Evolutionary conservation across 139 green algal genomes (phyloP).

Genomic region (Eudorina sp.): DNA sequence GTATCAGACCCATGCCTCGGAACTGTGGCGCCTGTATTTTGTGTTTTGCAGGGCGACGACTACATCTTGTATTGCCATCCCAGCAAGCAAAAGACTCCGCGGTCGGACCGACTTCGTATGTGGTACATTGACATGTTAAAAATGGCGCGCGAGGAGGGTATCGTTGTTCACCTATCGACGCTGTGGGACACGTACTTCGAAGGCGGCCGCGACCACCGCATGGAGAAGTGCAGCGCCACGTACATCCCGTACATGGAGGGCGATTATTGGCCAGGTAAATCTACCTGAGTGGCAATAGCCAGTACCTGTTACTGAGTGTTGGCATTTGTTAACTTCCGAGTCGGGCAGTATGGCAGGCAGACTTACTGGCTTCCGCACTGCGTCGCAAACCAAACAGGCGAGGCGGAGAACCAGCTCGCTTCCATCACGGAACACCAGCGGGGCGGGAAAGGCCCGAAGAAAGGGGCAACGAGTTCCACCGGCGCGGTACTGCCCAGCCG

Average conservation of each 20-base stretch:
- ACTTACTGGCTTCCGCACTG: too few relatives aligned
- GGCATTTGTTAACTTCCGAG: too few relatives aligned
- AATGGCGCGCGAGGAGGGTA: slow-evolving; percentile 69
- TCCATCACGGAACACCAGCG: slow-evolving; percentile 54
- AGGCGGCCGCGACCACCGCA: slow-evolving; percentile 78
- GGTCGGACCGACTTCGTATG: slow-evolving; percentile 87
- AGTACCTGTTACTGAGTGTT: too few relatives aligned
- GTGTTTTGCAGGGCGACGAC: slow-evolving; percentile 90
- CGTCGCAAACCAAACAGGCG: too few relatives aligned
- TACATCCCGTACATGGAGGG: slow-evolving; percentile 98
- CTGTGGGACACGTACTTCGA: slow-evolving; percentile 97
- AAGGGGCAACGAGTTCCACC: slow-evolving; percentile 25
- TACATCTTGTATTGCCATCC: slow-evolving; percentile 99
- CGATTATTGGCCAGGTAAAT: slow-evolving; percentile 98
- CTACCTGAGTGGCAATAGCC: too few relatives aligned
- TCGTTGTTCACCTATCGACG: slow-evolving; percentile 89
- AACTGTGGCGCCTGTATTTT: too few relatives aligned
- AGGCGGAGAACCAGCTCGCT: slow-evolving; percentile 83
- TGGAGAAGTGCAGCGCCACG: slow-evolving; percentile 71
- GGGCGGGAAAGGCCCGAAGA: slow-evolving; percentile 58
- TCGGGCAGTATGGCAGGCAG: not conserved
- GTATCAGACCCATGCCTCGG: too few relatives aligned
- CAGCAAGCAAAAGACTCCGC: slow-evolving; percentile 93
- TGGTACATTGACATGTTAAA: slow-evolving; percentile 96
- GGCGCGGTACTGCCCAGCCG: slow-evolving; percentile 36